phyloP scores from a whole-genome alignment of 2,329 filamentous ascomycete species.

The Diaporthe humulicola region DNA sequence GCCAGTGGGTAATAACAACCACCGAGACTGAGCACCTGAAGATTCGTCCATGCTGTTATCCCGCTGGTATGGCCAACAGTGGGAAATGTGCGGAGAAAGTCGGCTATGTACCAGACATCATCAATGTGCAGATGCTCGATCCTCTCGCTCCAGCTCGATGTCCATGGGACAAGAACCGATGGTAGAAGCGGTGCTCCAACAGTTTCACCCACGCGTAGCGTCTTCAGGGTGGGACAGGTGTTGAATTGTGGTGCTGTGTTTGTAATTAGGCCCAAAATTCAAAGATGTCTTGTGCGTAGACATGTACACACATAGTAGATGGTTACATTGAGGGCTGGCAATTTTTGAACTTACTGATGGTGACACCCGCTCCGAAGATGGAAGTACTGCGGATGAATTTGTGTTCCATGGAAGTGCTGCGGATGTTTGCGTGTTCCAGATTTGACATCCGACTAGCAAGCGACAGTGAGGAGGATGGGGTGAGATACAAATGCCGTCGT shows the following conservation, averaged over 20 bases:
- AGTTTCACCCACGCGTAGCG: too few species aligned
- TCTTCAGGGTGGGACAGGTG: neutral
- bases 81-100: neutral
- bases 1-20: too few species aligned
- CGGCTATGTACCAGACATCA: neutral
- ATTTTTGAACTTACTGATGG: neutral
- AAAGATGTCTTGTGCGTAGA: neutral
- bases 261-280: neutral
- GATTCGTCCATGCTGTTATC: neutral
- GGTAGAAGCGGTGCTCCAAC: too few species aligned
- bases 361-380: too few species aligned
- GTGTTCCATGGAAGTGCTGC: fast-evolving
- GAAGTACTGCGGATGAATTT: too few species aligned
- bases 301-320: too few species aligned
- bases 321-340: too few species aligned
- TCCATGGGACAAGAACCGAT: neutral
- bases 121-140: neutral
- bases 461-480: neutral
- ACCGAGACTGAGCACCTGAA: neutral
- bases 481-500: too few species aligned
- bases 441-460: neutral
- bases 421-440: neutral
- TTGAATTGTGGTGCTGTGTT: neutral
- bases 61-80: fast-evolving
- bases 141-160: neutral